Base-by-base conservation (phyloP, 306 rosid genomes). In the Senna siamea region DNA sequence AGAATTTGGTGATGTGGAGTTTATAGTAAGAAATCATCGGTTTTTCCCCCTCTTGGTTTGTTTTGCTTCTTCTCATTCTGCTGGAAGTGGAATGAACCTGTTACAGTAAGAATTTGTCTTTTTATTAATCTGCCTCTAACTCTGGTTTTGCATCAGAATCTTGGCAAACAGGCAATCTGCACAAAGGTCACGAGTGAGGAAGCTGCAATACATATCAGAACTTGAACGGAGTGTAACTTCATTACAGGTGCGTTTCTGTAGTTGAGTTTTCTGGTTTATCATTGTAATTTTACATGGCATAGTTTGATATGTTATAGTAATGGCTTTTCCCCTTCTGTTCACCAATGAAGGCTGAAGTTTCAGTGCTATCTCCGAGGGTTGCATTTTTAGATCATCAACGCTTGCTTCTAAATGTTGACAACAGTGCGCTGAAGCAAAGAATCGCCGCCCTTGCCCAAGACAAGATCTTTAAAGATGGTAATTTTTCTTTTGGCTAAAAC, bases 381-480 rank as follows among this genome's bases (percentile, higher is more conserved):
- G 98, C 99, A 22, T 95, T 88, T 76, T 76, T 95, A 11, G 99
- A 95, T 75, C 98, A 95, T 71, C 99, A 95, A 69, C 85, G 99
- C 1, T 90, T 92, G 89, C 97, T 92, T 89, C 96, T 95, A 4
- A 95, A 88, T 73, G 96, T 95, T 17, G 99, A 95, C 82, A 95
- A 95, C 75, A 87, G 98, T 83, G 98, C 99, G 76, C 90, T 95
- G 46, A 92, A 95, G 81, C 98, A 95, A 88, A 88, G 99, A 87
- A 95, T 95, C 79, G 99, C 99, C 9, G 99, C 99, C 44, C 93
- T 95, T 55, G 93, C 96, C 6, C 99, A 95, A 78, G 99, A 95
- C 60, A 92, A 95, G 87, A 86, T 95, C 76, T 95, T 95, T 69
- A 95, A 95, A 84, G 99, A 95, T 64, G 98, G 99, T 89, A 82